Evolutionary conservation across 2,329 filamentous ascomycete species (phyloP).

Genomic region (Decorospora gaudefroyi): DNA sequence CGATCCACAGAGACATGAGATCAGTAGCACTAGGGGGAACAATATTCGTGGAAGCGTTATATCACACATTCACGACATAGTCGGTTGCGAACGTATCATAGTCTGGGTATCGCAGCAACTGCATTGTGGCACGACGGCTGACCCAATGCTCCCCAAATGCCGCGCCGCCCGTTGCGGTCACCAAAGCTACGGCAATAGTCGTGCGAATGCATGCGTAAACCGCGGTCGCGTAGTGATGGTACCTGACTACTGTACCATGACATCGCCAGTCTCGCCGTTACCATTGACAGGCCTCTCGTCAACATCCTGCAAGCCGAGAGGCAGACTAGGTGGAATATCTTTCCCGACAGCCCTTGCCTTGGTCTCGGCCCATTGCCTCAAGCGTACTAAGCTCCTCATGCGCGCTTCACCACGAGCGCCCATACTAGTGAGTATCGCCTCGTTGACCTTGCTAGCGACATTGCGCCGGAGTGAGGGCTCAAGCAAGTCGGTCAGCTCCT

Average conservation of each 20-base stretch:
- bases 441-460: conserved; percentile 88
- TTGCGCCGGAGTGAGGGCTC: conserved; percentile 77
- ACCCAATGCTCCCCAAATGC: background rate
- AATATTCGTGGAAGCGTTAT: no score
- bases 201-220: background rate
- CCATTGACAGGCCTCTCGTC: conserved; percentile 30
- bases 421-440: conserved; percentile 77
- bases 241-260: conserved; percentile 38
- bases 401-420: conserved; percentile 76
- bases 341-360: conserved; percentile 56
- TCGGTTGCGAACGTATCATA: background rate
- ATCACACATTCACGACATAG: background rate
- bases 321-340: conserved; percentile 49
- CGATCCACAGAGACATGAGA: no score
- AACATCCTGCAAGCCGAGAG: conserved; percentile 50
- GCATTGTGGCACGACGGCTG: background rate
- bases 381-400: conserved; percentile 77
- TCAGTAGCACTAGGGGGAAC: no score
- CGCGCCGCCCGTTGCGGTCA: background rate
- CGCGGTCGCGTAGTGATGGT: background rate
- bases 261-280: conserved; percentile 44
- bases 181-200: background rate
- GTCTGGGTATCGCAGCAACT: background rate
- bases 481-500: conserved; percentile 74
- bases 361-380: conserved; percentile 83